Evolutionary conservation across 441 rosid species (phyloP), one percentile per base, ranked within the genome.

Genomic region (Populus tomentosa): DNA sequence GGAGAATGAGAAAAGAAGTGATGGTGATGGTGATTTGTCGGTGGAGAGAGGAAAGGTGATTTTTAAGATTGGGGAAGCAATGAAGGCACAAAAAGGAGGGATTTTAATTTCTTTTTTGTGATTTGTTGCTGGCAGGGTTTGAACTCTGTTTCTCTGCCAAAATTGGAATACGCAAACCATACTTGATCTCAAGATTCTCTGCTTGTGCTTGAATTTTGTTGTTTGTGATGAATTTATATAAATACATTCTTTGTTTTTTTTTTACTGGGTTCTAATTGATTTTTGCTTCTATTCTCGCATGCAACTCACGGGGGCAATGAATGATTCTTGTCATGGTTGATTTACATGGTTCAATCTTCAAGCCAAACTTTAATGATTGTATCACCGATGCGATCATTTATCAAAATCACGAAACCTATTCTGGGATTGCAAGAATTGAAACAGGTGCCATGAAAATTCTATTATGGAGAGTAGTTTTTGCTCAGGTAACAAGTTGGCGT

Each of bases 1-100:
- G 63, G 38, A 42, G 30, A 46, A 50, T 26, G 24, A 28, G n/a
- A 53, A 13, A n/a, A 14, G 36, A 2, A 23, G 46, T 30, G 56
- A 6, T 8, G 67, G 59, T 18, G 61, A 33, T 7, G 40, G 80
- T 28, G 75, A 81, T 56, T 71, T 83, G 82, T 36, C 40, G 0
- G 53, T 2, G 64, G 75, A 81, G 67, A 81, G 84, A 53, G 71
- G 36, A 67, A 77, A 46, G 24, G 80, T 85, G 68, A 81, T 70
- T 72, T 82, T 84, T 70, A 80, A 62, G 69, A 53, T 85, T 24
- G 67, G 67, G 33, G 38, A 23, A 8, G 28, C 42, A 67, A 79
- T 64, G 70, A 21, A 56, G 40, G 61, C 14, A 61, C 23, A 6
- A 65, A 18, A 35, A 67, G 69, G 61, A 46, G 13, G 63, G 70